A percentile compares a stretch with the other conserved stretches of the same genome.
Evolutionary conservation across 108 stramenopile genomes (phyloP).

Genomic region (Phaeodactylum tricornutum): DNA sequence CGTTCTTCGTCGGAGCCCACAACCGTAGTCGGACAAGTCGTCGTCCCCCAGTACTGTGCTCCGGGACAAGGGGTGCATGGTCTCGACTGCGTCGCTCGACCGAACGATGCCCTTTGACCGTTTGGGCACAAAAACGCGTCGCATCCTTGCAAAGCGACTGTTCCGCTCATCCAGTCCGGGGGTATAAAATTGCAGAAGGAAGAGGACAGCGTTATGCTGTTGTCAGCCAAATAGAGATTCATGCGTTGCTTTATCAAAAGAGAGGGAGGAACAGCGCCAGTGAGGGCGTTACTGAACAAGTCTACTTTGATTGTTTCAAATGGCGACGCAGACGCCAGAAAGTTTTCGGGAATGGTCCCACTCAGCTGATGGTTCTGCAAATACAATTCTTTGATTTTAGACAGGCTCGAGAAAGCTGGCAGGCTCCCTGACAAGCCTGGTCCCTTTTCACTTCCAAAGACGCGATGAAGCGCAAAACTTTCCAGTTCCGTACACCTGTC

Average conservation of each 20-base stretch:
- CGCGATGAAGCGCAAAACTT: too few species aligned
- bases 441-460: too few species aligned
- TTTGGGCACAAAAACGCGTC: conserved; percentile 63
- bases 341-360: conserved; percentile 15
- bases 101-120: conserved; percentile 34
- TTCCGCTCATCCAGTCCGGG: conserved; percentile 32
- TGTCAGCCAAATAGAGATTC: conserved; percentile 18
- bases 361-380: conserved; percentile 24
- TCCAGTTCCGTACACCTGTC: conserved; percentile 25
- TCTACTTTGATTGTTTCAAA: conserved; percentile 33
- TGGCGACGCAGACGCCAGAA: conserved; percentile 2
- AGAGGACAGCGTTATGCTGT: conserved; percentile 18
- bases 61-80: conserved; percentile 1
- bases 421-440: too few species aligned
- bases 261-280: conserved; percentile 32
- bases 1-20: conserved; percentile 25
- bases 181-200: conserved; percentile 18
- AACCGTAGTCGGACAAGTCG: conserved; percentile 10
- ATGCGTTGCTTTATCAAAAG: conserved; percentile 21
- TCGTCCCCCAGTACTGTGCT: not conserved
- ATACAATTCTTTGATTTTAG: conserved; percentile 14
- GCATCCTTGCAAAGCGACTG: conserved; percentile 49
- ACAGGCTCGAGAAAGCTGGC: conserved; percentile 19
- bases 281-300: conserved; percentile 27
- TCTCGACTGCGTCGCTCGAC: conserved; percentile 20